phyloP scores from a whole-genome alignment of 2,329 filamentous ascomycete species.

The Byssochlamys sp. region DNA sequence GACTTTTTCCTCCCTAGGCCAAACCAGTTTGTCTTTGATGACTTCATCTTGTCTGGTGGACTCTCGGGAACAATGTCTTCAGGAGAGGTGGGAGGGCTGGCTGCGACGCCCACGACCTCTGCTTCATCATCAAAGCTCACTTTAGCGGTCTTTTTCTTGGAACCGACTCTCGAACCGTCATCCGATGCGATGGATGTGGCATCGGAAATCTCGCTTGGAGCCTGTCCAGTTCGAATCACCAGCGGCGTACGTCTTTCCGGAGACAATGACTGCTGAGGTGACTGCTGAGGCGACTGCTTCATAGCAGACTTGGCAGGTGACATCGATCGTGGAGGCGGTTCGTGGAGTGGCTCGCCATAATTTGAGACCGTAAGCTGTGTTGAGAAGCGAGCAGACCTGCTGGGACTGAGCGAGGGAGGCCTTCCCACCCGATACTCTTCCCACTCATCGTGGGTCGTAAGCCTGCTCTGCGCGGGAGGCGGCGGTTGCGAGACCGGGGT shows the following conservation, averaged over 20 bases:
- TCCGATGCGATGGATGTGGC: conserved; percentile 42
- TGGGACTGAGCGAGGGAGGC: conserved; percentile 34
- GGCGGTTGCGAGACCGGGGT: background rate
- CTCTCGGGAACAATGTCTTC: conserved; percentile 27
- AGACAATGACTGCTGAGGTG: conserved; percentile 34
- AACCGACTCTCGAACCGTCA: conserved; percentile 29
- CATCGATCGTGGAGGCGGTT: conserved; percentile 50
- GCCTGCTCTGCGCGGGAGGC: background rate
- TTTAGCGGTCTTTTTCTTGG: conserved; percentile 45
- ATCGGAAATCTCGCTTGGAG: conserved; percentile 49
- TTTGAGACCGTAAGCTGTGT: conserved; percentile 40
- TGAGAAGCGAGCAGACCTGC: conserved; percentile 50
- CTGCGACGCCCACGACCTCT: conserved; percentile 38
- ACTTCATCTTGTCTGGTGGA: conserved; percentile 23
- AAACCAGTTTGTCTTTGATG: conserved; percentile 27
- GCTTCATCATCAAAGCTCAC: conserved; percentile 61
- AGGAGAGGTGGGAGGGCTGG: conserved; percentile 32
- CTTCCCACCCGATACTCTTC: conserved; percentile 1
- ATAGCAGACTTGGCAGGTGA: conserved; percentile 55
- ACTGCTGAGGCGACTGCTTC: conserved; percentile 45
- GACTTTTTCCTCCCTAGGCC: conserved; percentile 25
- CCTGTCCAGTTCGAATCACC: conserved; percentile 17
- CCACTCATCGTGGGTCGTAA: background rate
- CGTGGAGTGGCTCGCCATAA: conserved; percentile 41
- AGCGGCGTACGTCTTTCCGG: conserved; percentile 20